These are phyloP conservation scores for Tagetes patula DNA, from an alignment of 129 eudicot genomes.

Conservation along the genomic window DNA sequence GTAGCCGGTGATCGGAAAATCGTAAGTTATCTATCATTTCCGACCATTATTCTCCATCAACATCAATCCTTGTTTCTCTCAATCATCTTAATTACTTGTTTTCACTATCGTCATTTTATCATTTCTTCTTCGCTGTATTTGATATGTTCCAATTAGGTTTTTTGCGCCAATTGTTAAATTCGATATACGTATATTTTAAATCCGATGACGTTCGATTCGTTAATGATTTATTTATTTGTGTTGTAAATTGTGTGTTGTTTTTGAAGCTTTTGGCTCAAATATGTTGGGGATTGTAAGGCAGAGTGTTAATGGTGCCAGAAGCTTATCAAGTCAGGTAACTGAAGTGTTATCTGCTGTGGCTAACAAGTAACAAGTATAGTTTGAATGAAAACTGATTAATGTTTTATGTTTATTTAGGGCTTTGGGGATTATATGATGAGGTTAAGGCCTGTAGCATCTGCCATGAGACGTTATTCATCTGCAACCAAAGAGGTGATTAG, in stretches of 20 bases:
- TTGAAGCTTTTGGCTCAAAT: constrained; percentile 21
- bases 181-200: constrained; percentile 8
- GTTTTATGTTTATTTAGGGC: constrained; percentile 15
- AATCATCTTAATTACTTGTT: neutral
- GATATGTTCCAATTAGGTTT: constrained; percentile 1
- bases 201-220: constrained; percentile 7
- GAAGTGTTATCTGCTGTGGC: neutral
- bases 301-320: constrained; percentile 32
- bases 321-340: constrained; percentile 35
- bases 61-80: neutral
- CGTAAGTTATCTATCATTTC: neutral
- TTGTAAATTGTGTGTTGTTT: neutral
- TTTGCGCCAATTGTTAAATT: neutral
- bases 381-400: neutral
- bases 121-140: neutral
- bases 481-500: constrained; percentile 47
- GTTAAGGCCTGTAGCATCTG: constrained; percentile 40
- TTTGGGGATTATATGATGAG: constrained; percentile 31
- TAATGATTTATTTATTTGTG: neutral
- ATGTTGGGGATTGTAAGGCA: constrained; percentile 42
- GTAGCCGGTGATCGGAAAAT: constrained; percentile 11
- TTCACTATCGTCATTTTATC: neutral
- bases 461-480: constrained; percentile 42
- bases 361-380: neutral
- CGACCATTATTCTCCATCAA: neutral